phyloP scores from a whole-genome alignment of 1,284 basidiomycete genomes.

The Melampsora abietis-canadensis region DNA sequence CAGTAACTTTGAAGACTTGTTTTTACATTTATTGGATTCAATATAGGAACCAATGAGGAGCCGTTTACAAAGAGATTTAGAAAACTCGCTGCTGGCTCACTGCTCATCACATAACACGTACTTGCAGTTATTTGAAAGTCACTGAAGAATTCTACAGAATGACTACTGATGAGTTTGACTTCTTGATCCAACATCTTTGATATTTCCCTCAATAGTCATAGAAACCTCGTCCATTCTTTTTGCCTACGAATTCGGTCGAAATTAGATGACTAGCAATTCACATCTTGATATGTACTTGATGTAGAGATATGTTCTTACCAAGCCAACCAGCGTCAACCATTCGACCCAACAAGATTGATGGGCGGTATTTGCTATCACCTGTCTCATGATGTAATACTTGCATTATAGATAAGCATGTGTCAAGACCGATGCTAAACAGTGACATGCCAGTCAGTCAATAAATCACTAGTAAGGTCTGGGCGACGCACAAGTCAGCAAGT shows the following conservation, averaged over 20 bases:
- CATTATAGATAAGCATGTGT: slow-evolving; percentile 32
- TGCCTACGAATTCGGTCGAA: not conserved
- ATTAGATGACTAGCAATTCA: not conserved
- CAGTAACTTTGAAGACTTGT: too few species aligned
- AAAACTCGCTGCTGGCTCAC: too few species aligned
- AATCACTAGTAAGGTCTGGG: slow-evolving; percentile 13
- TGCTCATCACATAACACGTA: too few species aligned
- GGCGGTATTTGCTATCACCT: slow-evolving; percentile 94
- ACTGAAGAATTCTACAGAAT: too few species aligned
- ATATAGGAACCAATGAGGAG: too few species aligned
- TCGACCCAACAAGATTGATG: slow-evolving; percentile 78
- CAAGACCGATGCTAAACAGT: slow-evolving; percentile 23
- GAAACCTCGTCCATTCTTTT: slow-evolving; percentile 33
- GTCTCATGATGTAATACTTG: slow-evolving; percentile 61
- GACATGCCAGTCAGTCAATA: slow-evolving; percentile 50
- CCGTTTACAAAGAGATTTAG: too few species aligned
- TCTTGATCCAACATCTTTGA: too few species aligned
- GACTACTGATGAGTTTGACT: too few species aligned
- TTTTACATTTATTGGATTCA: too few species aligned
- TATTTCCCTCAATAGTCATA: slow-evolving; percentile 11
- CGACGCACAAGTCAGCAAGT: slow-evolving; percentile 66
- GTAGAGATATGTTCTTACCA: slow-evolving; percentile 60
- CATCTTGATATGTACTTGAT: not conserved
- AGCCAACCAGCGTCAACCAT: slow-evolving; percentile 97
- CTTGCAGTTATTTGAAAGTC: too few species aligned